A percentile compares a stretch with the other conserved stretches of the same genome.
phyloP scores from a whole-genome alignment of 2,329 filamentous ascomycete genomes.

The Coccinonectria pachysandricola region DNA sequence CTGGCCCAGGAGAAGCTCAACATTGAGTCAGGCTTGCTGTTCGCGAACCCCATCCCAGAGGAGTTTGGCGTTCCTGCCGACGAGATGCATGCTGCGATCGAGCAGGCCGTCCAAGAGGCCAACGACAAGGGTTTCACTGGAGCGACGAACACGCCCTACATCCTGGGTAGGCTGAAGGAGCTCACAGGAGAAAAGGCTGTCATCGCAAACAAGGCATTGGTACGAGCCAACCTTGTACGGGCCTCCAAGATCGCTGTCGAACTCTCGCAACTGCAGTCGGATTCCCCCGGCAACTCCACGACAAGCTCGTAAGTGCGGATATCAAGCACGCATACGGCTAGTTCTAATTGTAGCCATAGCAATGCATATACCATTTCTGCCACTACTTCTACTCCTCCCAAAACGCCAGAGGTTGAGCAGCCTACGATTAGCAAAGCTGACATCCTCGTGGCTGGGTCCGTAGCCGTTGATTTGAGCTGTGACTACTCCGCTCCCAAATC shows the following conservation, averaged over 20 bases:
- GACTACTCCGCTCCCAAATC: conserved; percentile 44
- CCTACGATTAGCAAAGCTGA: conserved; percentile 33
- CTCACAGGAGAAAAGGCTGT: conserved; percentile 64
- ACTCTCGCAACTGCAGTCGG: conserved; percentile 34
- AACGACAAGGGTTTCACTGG: conserved; percentile 57
- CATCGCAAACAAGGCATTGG: conserved; percentile 58
- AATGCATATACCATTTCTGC: conserved; percentile 14
- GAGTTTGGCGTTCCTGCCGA: conserved; percentile 57
- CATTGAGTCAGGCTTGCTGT: conserved; percentile 69
- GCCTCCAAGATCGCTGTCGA: conserved; percentile 46
- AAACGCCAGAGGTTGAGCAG: conserved; percentile 6
- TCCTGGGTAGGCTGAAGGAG: conserved; percentile 69
- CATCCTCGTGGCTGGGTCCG: conserved; percentile 80
- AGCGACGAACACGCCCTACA: conserved; percentile 73
- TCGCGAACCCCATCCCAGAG: conserved; percentile 79
- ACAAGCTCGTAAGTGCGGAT: conserved; percentile 28
- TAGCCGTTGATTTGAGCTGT: conserved; percentile 81
- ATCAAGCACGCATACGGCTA: conserved; percentile 12
- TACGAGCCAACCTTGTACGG: conserved; percentile 42
- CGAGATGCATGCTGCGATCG: conserved; percentile 61
- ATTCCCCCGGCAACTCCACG: conserved; percentile 17
- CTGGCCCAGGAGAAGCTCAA: conserved; percentile 63
- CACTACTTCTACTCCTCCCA: conserved; percentile 5
- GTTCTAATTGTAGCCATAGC: conserved; percentile 28
- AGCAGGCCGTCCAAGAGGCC: conserved; percentile 55